Evolutionary conservation across 2,329 filamentous ascomycete species (phyloP).

Genomic region (Paracoccidioides lutzii): DNA sequence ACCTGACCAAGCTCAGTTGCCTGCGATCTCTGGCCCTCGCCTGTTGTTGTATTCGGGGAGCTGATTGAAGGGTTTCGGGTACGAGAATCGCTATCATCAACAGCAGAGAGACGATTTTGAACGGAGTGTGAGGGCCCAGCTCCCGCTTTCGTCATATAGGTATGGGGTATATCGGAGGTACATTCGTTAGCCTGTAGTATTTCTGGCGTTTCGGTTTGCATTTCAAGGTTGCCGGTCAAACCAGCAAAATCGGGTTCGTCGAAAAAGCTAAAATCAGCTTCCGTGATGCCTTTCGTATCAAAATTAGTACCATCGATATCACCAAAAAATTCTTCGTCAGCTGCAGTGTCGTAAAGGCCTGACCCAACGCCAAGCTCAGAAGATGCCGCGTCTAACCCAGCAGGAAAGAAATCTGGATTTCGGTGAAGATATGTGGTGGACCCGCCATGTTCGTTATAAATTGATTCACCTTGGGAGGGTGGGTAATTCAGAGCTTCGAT

Average conservation of each 20-base stretch:
- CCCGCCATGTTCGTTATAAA: slow-evolving; percentile 9
- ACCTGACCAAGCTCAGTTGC: background rate
- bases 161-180: background rate
- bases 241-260: slow-evolving; percentile 37
- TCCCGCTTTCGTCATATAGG: background rate
- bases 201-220: background rate
- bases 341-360: slow-evolving; percentile 30
- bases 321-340: slow-evolving; percentile 45
- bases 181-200: background rate
- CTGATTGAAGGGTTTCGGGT: background rate
- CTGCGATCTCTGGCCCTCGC: background rate
- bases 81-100: too few relatives aligned
- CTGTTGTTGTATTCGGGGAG: background rate
- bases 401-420: slow-evolving; percentile 14
- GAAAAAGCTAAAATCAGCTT: slow-evolving; percentile 54
- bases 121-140: background rate
- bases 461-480: slow-evolving; percentile 9
- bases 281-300: slow-evolving; percentile 40
- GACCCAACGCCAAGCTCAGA: slow-evolving; percentile 23
- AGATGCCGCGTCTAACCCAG: slow-evolving; percentile 15
- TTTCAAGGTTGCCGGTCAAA: background rate
- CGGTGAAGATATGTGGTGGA: slow-evolving; percentile 7
- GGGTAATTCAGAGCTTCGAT: slow-evolving; percentile 14
- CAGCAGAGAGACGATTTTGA: background rate
- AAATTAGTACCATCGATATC: slow-evolving; percentile 44